These are phyloP conservation scores for Globisporangium middletonii DNA, from an alignment of 352 stramenopile genomes.

Conservation along the genomic window DNA sequence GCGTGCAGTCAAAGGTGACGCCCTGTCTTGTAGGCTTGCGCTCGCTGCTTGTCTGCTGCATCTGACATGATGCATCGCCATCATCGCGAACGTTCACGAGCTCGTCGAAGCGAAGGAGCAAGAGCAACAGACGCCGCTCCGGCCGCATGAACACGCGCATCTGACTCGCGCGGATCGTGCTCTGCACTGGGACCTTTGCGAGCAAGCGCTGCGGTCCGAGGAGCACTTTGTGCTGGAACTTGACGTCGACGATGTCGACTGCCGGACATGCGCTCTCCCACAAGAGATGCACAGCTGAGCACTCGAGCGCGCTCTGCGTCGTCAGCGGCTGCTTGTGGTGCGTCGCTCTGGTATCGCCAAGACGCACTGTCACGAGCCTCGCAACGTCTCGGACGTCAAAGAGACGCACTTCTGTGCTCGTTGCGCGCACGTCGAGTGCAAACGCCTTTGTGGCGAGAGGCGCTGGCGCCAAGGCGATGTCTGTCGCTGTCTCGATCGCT, in stretches of 20 bases:
- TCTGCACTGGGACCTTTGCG: slow-evolving; percentile 9
- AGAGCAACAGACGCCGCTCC: slow-evolving; percentile 31
- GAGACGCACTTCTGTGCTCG: slow-evolving; percentile 17
- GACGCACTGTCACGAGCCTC: slow-evolving; percentile 8
- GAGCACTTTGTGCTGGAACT: slow-evolving; percentile 20
- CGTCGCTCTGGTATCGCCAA: slow-evolving; percentile 19
- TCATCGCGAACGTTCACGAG: slow-evolving; percentile 20
- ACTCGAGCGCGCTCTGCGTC: slow-evolving; percentile 23
- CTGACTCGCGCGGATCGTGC: slow-evolving; percentile 7
- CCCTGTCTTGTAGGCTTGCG: slow-evolving; percentile 6
- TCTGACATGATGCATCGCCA: not conserved
- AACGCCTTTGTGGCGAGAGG: slow-evolving; percentile 16
- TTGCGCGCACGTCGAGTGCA: slow-evolving; percentile 20
- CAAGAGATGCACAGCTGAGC: slow-evolving; percentile 11
- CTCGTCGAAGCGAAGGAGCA: slow-evolving; percentile 45
- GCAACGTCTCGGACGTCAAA: slow-evolving; percentile 25
- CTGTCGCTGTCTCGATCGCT: not conserved
- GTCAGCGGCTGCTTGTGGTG: slow-evolving; percentile 25
- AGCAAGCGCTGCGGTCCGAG: slow-evolving; percentile 16
- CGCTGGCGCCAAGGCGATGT: not conserved
- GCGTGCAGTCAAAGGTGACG: slow-evolving; percentile 10
- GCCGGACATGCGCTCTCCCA: slow-evolving; percentile 18
- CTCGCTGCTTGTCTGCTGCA: not conserved
- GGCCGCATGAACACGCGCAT: slow-evolving; percentile 25
- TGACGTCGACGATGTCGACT: slow-evolving; percentile 17